Percentiles rank a stretch among this genome's conserved stretches.
These are phyloP conservation scores for Capsicum baccatum DNA, from an alignment of 257 asterid genomes.

Conservation along the genomic window DNA sequence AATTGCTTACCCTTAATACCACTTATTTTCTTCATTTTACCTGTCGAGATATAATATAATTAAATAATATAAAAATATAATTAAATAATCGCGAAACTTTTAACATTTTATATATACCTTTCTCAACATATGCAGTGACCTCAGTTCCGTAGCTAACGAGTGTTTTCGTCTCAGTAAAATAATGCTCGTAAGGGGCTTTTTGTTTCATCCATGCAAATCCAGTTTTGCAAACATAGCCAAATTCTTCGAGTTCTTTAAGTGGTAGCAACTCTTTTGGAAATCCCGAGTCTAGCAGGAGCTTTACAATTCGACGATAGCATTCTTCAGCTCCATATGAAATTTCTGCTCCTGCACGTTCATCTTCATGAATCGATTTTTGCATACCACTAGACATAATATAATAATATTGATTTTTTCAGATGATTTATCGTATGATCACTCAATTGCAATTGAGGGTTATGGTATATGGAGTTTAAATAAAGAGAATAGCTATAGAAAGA, in stretches of 20 bases:
- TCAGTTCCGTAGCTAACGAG: constrained; percentile 66
- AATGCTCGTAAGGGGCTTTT: constrained; percentile 75
- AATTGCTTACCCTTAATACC: constrained; percentile 43
- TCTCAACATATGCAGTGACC: constrained; percentile 80
- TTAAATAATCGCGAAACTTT: no score
- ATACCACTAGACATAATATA: constrained; percentile 50
- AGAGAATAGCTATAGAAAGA: not conserved
- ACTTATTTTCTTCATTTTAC: constrained; percentile 87
- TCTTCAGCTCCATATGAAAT: constrained; percentile 64
- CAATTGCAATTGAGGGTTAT: not conserved
- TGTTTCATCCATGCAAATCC: constrained; percentile 93
- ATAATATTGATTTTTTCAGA: no score
- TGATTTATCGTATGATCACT: no score
- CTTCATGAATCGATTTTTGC: constrained; percentile 38
- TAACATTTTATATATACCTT: constrained; percentile 33
- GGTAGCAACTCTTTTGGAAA: constrained; percentile 81
- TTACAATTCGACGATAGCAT: constrained; percentile 60
- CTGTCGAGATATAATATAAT: not conserved
- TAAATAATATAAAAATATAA: not conserved
- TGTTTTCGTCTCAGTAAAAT: constrained; percentile 54
- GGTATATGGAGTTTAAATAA: not conserved
- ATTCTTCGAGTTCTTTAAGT: constrained; percentile 78
- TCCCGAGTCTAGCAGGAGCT: constrained; percentile 64
- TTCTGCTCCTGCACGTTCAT: constrained; percentile 62
- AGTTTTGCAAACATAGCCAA: constrained; percentile 72